phyloP scores from a whole-genome alignment of 1,284 basidiomycete genomes.

The Apiotrichum sp. region DNA sequence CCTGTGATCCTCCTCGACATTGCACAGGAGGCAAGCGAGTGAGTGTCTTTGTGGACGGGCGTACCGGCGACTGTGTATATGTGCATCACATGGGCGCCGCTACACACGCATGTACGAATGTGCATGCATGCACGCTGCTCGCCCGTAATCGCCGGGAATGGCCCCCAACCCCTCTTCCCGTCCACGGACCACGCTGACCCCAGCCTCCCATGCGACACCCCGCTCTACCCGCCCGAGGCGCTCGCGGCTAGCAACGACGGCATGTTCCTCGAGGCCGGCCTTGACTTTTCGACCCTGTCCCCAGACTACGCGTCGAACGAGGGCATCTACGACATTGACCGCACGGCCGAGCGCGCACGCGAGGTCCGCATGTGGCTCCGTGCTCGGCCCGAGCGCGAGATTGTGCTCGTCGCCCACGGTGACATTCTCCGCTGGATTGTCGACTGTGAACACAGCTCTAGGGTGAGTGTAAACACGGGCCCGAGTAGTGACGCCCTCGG shows the following conservation, averaged over 20 bases:
- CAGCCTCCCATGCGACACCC: conserved; percentile 43
- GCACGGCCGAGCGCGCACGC: conserved; percentile 30
- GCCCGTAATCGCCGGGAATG: too few relatives aligned
- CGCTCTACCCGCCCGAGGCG: conserved; percentile 27
- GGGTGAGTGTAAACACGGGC: conserved; percentile 20
- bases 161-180: too few relatives aligned
- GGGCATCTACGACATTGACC: conserved; percentile 39
- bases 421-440: conserved; percentile 44
- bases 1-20: conserved; percentile 39
- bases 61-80: too few relatives aligned
- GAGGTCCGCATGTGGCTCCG: conserved; percentile 40
- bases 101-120: too few relatives aligned
- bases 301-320: conserved; percentile 41
- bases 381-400: conserved; percentile 38
- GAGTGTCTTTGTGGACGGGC: conserved; percentile 5
- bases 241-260: conserved; percentile 36
- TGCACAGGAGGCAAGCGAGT: conserved; percentile 43
- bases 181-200: neutral
- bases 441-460: conserved; percentile 28
- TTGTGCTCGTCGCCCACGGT: conserved; percentile 48
- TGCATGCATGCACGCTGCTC: too few relatives aligned
- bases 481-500: too few relatives aligned
- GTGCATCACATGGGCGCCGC: too few relatives aligned
- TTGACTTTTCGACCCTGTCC: conserved; percentile 40
- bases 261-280: conserved; percentile 28